Conservation (phyloP, 495 filamentous ascomycete genomes). For the Neurospora intermedia region DNA sequence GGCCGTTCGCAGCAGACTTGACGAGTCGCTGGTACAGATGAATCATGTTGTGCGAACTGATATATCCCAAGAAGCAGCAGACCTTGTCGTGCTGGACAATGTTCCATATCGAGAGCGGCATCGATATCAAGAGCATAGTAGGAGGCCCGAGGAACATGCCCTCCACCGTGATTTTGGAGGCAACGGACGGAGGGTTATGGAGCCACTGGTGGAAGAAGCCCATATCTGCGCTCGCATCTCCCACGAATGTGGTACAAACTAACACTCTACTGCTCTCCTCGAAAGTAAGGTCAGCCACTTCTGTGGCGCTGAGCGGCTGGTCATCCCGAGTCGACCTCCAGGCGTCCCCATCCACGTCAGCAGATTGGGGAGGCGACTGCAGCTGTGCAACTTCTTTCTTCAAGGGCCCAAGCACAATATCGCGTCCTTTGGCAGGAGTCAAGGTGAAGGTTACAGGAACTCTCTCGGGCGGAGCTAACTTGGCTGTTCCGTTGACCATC, state of each 20-base stretch:
- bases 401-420: constrained; percentile 34
- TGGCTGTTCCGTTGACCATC: constrained; percentile 33
- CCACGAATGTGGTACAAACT: constrained; percentile 46
- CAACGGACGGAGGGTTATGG: constrained; percentile 34
- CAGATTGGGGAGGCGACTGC: constrained; percentile 29
- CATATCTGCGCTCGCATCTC: constrained; percentile 47
- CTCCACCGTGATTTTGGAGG: constrained; percentile 43
- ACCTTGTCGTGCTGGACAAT: constrained; percentile 46
- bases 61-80: constrained; percentile 44
- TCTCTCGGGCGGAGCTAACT: constrained; percentile 26
- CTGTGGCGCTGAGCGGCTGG: constrained; percentile 26
- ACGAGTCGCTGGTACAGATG: constrained; percentile 44
- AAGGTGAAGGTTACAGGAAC: constrained; percentile 38
- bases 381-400: constrained; percentile 24
- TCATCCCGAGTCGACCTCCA: constrained; percentile 25
- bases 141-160: constrained; percentile 49
- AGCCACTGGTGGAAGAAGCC: constrained; percentile 48
- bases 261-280: constrained; percentile 39
- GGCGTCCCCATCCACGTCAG: constrained; percentile 24
- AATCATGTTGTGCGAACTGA: constrained; percentile 48
- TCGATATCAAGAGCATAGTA: constrained; percentile 46
- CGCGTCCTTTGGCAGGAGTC: constrained; percentile 37
- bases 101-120: constrained; percentile 45
- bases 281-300: constrained; percentile 38
- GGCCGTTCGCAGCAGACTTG: constrained; percentile 25